Conservation (phyloP, 257 asterid species). For the Misopates orontium region DNA sequence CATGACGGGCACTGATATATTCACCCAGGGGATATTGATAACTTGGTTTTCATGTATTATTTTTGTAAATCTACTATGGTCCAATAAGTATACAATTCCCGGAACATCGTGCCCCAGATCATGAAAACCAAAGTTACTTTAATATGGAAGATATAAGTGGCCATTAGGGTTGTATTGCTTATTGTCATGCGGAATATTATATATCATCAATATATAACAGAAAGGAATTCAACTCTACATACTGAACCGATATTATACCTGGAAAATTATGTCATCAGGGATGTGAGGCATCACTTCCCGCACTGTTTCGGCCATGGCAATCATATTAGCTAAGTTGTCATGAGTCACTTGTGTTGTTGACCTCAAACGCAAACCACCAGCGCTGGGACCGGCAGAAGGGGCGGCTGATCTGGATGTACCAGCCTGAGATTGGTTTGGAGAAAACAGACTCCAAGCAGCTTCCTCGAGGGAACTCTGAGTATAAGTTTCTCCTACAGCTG, state of each 20-base stretch:
- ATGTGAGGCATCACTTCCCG: conserved; percentile 82
- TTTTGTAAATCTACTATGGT: not conserved
- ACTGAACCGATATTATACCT: conserved; percentile 39
- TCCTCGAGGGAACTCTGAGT: conserved; percentile 79
- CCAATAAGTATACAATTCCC: not conserved
- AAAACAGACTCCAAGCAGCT: conserved; percentile 69
- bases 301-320: conserved; percentile 76
- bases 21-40: not conserved
- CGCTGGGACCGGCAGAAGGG: conserved; percentile 44
- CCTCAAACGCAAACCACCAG: conserved; percentile 54
- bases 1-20: not conserved
- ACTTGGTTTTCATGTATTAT: not conserved
- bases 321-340: conserved; percentile 53
- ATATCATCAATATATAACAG: not conserved
- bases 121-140: not conserved
- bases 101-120: not conserved
- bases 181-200: not conserved
- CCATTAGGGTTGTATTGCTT: conserved; percentile 2
- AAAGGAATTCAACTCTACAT: not conserved
- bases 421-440: conserved; percentile 67
- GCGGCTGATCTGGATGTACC: conserved; percentile 55
- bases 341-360: conserved; percentile 39
- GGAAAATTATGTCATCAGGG: conserved; percentile 70
- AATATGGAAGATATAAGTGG: not conserved
- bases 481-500: conserved; percentile 87